A percentile compares a stretch with the other conserved stretches of the same genome.
These are phyloP conservation scores for Candida sp. DNA, from an alignment of 1,139 yeast species.

Conservation along the genomic window DNA sequence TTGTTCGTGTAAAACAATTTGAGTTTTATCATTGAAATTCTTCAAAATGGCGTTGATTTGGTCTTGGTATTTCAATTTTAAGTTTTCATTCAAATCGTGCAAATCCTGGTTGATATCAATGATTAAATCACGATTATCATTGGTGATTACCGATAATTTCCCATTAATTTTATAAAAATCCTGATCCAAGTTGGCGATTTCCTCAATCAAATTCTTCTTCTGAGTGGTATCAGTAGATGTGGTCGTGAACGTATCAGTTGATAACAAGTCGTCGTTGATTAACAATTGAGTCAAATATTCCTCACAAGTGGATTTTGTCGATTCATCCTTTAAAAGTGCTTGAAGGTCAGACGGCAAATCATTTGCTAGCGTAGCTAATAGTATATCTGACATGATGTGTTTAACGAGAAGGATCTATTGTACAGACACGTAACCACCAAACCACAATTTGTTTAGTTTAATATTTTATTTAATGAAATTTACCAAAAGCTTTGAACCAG, in stretches of 20 bases:
- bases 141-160: slow-evolving; percentile 31
- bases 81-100: slow-evolving; percentile 18
- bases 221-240: slow-evolving; percentile 17
- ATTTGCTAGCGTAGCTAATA: slow-evolving; percentile 18
- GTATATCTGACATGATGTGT: slow-evolving; percentile 17
- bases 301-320: slow-evolving; percentile 13
- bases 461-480: too few species aligned
- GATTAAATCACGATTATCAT: slow-evolving; percentile 36
- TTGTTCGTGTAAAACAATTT: slow-evolving; percentile 18
- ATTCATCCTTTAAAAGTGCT: slow-evolving; percentile 8
- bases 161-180: slow-evolving; percentile 26
- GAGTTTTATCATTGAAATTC: slow-evolving; percentile 10
- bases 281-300: slow-evolving; percentile 24
- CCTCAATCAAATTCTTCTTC: slow-evolving; percentile 35
- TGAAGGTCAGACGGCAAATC: slow-evolving; percentile 17
- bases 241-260: slow-evolving; percentile 35
- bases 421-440: not conserved
- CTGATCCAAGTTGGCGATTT: slow-evolving; percentile 45
- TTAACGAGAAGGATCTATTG: not conserved
- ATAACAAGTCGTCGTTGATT: slow-evolving; percentile 38
- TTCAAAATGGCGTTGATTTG: slow-evolving; percentile 20
- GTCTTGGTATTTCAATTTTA: slow-evolving; percentile 17
- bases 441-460: not conserved
- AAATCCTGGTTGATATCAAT: slow-evolving; percentile 35
- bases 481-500: too few species aligned